A percentile compares a stretch with the other conserved stretches of the same genome.
These are phyloP conservation scores for Fusarium xyrophilum DNA, from an alignment of 2,329 filamentous ascomycete species.

Conservation along the genomic window DNA sequence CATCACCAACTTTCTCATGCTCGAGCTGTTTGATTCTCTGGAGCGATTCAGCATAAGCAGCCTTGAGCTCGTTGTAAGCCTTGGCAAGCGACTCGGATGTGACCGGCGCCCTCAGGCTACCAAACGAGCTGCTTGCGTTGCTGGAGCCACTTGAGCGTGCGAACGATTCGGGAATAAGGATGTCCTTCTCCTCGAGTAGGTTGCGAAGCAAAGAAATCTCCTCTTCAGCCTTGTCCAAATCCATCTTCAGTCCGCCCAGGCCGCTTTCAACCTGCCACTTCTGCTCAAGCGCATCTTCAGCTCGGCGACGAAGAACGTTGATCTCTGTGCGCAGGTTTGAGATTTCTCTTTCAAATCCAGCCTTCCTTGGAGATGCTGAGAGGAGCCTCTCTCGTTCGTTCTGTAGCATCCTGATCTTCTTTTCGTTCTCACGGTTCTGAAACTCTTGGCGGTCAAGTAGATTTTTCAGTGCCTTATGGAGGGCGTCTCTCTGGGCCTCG, in stretches of 20 bases:
- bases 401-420: conserved; percentile 79
- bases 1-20: conserved; percentile 56
- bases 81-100: conserved; percentile 75
- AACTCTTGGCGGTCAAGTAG: conserved; percentile 85
- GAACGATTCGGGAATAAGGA: conserved; percentile 70
- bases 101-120: conserved; percentile 52
- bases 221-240: conserved; percentile 91
- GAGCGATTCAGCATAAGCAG: conserved; percentile 71
- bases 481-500: conserved; percentile 89
- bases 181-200: conserved; percentile 83
- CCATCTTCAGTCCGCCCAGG: conserved; percentile 88
- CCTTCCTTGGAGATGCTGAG: conserved; percentile 71
- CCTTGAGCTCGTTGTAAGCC: conserved; percentile 78
- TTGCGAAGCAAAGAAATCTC: conserved; percentile 85
- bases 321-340: conserved; percentile 82
- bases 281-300: conserved; percentile 91
- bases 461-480: conserved; percentile 85
- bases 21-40: conserved; percentile 72
- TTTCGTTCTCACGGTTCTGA: conserved; percentile 83
- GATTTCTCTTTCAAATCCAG: conserved; percentile 86
- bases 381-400: conserved; percentile 78
- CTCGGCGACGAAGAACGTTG: conserved; percentile 80
- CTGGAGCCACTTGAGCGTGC: conserved; percentile 52
- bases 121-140: conserved; percentile 38
- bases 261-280: conserved; percentile 97